Evolutionary conservation across 2,329 filamentous ascomycete genomes (phyloP).

Genomic region (Fusarium humuli): DNA sequence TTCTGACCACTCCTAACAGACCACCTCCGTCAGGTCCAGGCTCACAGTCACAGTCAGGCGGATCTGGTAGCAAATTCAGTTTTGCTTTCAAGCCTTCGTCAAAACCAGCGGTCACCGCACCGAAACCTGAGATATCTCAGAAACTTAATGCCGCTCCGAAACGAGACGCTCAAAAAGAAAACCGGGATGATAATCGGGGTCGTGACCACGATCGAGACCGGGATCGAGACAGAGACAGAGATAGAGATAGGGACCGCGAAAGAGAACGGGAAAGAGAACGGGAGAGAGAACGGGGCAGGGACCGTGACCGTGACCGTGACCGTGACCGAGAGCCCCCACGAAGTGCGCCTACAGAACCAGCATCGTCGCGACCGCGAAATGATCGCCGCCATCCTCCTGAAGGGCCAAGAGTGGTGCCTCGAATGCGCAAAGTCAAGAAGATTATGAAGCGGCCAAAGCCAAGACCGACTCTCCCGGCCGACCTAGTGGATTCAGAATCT

Average conservation of each 20-base stretch:
- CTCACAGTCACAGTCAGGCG: constrained; percentile 33
- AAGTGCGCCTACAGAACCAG: constrained; percentile 65
- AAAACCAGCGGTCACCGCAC: constrained; percentile 66
- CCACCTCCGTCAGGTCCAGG: constrained; percentile 65
- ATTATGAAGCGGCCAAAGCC: constrained; percentile 77
- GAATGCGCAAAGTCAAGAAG: constrained; percentile 73
- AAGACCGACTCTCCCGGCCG: constrained; percentile 75
- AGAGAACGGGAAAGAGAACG: constrained; percentile 38
- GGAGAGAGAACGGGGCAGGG: constrained; percentile 54
- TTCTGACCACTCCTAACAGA: constrained; percentile 67
- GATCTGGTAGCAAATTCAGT: constrained; percentile 80
- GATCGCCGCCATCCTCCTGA: constrained; percentile 52
- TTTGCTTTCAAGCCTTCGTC: constrained; percentile 88
- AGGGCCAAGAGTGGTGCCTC: constrained; percentile 55
- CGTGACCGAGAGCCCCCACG: constrained; percentile 60
- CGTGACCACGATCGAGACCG: constrained; percentile 50
- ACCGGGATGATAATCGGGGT: constrained; percentile 54
- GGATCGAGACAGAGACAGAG: constrained; percentile 46
- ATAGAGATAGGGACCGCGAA: constrained; percentile 52
- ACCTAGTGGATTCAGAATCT: constrained; percentile 83
- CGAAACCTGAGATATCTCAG: constrained; percentile 74
- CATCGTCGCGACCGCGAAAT: constrained; percentile 58
- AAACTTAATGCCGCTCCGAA: constrained; percentile 74
- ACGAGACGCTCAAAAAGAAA: constrained; percentile 50
- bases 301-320: constrained; percentile 3